A percentile compares a stretch with the other conserved stretches of the same genome.
These are phyloP conservation scores for Aegilops umbellulata DNA, from an alignment of 176 grass and related monocot species.

Conservation along the genomic window DNA sequence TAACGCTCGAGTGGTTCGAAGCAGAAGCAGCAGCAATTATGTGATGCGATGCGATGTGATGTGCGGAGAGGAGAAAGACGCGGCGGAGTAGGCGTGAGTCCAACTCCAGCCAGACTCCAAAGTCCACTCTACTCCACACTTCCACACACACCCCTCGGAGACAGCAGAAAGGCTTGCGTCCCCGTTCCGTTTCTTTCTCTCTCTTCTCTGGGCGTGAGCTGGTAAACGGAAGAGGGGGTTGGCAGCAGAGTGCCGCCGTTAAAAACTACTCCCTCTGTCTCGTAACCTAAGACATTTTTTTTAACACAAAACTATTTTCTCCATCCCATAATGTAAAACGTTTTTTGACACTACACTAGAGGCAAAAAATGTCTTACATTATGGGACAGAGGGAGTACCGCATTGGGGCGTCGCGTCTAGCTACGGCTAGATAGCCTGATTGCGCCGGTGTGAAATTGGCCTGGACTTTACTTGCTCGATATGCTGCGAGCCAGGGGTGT, in stretches of 20 bases:
- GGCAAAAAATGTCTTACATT: too few species aligned
- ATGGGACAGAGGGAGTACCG: too few species aligned
- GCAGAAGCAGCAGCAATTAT: slow-evolving; percentile 7
- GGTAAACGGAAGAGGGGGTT: not conserved
- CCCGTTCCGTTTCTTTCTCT: not conserved
- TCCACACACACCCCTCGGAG: not conserved
- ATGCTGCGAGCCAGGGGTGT: too few species aligned
- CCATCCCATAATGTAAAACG: too few species aligned
- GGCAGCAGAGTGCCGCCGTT: not conserved
- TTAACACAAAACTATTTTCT: too few species aligned
- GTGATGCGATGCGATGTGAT: not conserved
- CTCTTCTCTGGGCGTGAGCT: not conserved
- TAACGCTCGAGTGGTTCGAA: not conserved
- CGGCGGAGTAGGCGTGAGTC: slow-evolving; percentile 14
- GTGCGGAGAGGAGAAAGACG: not conserved
- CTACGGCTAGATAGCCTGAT: too few species aligned
- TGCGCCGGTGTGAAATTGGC: too few species aligned
- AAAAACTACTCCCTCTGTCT: too few species aligned
- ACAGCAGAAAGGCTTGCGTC: not conserved
- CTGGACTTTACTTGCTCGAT: too few species aligned
- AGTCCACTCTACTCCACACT: slow-evolving; percentile 7
- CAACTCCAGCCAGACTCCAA: not conserved
- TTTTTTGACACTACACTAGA: too few species aligned
- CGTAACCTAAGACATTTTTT: too few species aligned
- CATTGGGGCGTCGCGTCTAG: too few species aligned